These are phyloP conservation scores for Periconia macrospinosa DNA, from an alignment of 2,329 filamentous ascomycete species.

Conservation along the genomic window DNA sequence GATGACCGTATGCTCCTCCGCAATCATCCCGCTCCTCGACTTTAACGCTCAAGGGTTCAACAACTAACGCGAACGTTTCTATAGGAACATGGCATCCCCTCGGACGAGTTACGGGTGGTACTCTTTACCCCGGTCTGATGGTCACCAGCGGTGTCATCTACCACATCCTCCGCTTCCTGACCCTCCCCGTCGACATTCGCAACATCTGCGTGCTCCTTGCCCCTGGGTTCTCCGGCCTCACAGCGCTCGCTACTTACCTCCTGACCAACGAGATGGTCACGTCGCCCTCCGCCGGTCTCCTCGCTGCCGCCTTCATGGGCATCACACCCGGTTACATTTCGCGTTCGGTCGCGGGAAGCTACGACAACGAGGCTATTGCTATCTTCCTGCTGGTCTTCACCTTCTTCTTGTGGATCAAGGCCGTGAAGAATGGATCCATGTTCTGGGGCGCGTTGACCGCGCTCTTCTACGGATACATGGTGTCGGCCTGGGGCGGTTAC, in stretches of 20 bases:
- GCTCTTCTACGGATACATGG: conserved; percentile 99
- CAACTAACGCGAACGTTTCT: conserved; percentile 15
- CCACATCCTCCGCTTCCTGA: conserved; percentile 84
- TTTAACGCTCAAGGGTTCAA: neutral
- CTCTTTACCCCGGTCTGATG: conserved; percentile 98
- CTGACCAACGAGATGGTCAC: conserved; percentile 96
- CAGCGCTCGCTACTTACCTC: conserved; percentile 89
- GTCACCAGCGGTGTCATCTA: conserved; percentile 98
- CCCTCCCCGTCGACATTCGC: conserved; percentile 94
- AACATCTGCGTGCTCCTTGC: conserved; percentile 98
- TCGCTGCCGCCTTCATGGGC: conserved; percentile 95
- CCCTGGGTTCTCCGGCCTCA: conserved; percentile 90
- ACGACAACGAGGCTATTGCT: conserved; percentile 99
- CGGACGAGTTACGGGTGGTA: conserved; percentile 95
- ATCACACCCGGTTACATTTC: conserved; percentile 98
- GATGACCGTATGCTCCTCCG: conserved; percentile 73
- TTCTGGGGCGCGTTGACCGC: conserved; percentile 95
- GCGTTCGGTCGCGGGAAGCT: conserved; percentile 94
- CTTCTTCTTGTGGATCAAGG: conserved; percentile 99
- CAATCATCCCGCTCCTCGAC: conserved; percentile 5
- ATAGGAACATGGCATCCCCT: conserved; percentile 95
- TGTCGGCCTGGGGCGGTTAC: conserved; percentile 98
- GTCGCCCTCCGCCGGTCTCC: conserved; percentile 90
- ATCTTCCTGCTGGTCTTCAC: conserved; percentile 99
- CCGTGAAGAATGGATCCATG: conserved; percentile 92